Percentiles rank a stretch among this genome's conserved stretches.
Evolutionary conservation across 2,329 filamentous ascomycete species (phyloP).

Genomic region (Apiospora marii): DNA sequence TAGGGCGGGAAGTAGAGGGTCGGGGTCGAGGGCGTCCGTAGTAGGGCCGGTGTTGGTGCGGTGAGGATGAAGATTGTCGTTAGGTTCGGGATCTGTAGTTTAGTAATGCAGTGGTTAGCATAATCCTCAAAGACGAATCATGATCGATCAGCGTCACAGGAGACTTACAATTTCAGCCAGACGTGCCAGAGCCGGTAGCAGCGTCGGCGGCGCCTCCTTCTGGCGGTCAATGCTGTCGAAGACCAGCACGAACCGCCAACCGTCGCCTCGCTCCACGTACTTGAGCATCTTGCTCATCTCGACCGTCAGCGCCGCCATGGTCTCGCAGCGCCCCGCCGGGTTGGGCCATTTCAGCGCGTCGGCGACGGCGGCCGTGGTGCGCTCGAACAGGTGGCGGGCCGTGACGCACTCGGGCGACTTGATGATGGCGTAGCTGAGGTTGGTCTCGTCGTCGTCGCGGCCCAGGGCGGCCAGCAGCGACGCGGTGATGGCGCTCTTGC

Average conservation of each 20-base stretch:
- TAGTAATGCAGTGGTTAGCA: constrained; percentile 21
- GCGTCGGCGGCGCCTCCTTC: constrained; percentile 78
- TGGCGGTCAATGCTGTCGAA: constrained; percentile 89
- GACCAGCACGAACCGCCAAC: constrained; percentile 77
- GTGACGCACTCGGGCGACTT: constrained; percentile 81
- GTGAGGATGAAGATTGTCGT: constrained; percentile 69
- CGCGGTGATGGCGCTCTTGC: constrained; percentile 77
- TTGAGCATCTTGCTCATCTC: constrained; percentile 73
- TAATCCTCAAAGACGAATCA: constrained; percentile 24
- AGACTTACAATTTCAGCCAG: constrained; percentile 78
- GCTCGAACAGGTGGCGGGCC: constrained; percentile 78
- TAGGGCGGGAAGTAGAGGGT: constrained; percentile 88
- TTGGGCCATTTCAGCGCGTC: constrained; percentile 58
- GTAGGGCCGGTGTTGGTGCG: constrained; percentile 58
- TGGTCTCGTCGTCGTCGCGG: constrained; percentile 49
- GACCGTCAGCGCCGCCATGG: constrained; percentile 77
- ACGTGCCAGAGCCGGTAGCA: constrained; percentile 82
- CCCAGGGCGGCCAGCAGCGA: constrained; percentile 63
- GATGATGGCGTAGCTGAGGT: constrained; percentile 67
- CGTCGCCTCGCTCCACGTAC: constrained; percentile 40
- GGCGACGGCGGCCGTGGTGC: constrained; percentile 67
- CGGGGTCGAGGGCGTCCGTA: constrained; percentile 70
- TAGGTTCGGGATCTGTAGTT: constrained; percentile 75
- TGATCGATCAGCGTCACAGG: constrained; percentile 17
- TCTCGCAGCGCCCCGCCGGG: constrained; percentile 75